Conservation (phyloP, 2,329 filamentous ascomycete genomes). For the Clonostachys chloroleuca region DNA sequence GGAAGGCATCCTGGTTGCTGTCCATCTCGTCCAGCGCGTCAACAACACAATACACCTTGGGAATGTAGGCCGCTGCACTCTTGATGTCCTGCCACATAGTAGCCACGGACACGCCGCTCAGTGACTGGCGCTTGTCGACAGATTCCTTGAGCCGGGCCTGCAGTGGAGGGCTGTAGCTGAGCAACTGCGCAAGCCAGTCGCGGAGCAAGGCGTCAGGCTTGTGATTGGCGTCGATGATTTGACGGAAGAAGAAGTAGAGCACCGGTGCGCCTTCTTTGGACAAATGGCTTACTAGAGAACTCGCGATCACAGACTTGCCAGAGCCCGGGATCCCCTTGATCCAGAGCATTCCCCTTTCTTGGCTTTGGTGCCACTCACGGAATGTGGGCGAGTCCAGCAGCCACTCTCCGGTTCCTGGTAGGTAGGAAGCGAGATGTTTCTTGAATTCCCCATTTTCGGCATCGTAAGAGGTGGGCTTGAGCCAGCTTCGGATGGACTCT, state of each 20-base stretch:
- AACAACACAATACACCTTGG: slow-evolving; percentile 26
- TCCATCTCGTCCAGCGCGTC: slow-evolving; percentile 45
- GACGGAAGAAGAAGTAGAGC: slow-evolving; percentile 32
- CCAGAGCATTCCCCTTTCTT: slow-evolving; percentile 11
- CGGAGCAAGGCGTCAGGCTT: slow-evolving; percentile 17
- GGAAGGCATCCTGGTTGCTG: slow-evolving; percentile 19
- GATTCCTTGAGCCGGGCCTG: slow-evolving; percentile 10
- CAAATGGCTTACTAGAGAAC: slow-evolving; percentile 7
- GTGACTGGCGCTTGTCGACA: background rate
- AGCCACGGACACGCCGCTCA: background rate
- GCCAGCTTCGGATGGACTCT: slow-evolving; percentile 11
- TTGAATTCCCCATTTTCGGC: slow-evolving; percentile 12
- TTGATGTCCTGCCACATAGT: background rate
- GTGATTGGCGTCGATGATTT: slow-evolving; percentile 29
- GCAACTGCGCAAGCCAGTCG: slow-evolving; percentile 26
- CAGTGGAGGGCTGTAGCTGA: slow-evolving; percentile 20
- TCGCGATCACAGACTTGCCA: slow-evolving; percentile 28
- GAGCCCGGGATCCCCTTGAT: slow-evolving; percentile 23
- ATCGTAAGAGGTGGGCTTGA: slow-evolving; percentile 15
- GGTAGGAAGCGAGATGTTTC: slow-evolving; percentile 10
- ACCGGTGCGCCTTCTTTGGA: slow-evolving; percentile 14
- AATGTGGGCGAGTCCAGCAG: slow-evolving; percentile 3
- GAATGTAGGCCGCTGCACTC: slow-evolving; percentile 2
- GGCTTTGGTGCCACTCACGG: slow-evolving; percentile 4
- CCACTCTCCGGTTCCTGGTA: slow-evolving; percentile 10